Percentiles rank a stretch among this genome's conserved stretches.
Conservation (phyloP, 768 basidiomycete genomes). For the Udeniomyces megalosporus region DNA sequence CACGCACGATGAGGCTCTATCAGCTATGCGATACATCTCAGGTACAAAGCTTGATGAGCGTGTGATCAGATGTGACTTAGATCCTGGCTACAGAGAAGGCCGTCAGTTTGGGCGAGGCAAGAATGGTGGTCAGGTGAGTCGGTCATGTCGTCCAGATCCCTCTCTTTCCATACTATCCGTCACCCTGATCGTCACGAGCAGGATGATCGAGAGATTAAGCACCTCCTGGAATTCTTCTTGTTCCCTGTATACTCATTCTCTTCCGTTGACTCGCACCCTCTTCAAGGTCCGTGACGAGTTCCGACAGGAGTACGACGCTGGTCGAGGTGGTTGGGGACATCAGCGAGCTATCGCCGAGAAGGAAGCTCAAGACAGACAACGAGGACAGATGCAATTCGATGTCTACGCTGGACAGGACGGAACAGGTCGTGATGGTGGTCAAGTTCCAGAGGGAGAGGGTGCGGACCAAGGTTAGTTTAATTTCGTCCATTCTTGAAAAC, state of each 20-base stretch:
- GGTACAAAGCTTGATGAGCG: constrained; percentile 99
- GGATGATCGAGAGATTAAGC: too few species aligned
- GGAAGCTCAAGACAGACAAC: constrained; percentile 41
- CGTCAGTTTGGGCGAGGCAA: constrained; percentile 94
- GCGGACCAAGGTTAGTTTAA: constrained; percentile 10
- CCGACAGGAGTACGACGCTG: constrained; percentile 88
- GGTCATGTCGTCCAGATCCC: not conserved
- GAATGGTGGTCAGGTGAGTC: constrained; percentile 70
- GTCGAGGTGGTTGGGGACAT: constrained; percentile 87
- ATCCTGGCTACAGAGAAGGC: constrained; percentile 90
- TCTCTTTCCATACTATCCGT: not conserved
- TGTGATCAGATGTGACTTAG: constrained; percentile 92
- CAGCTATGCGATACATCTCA: constrained; percentile 80
- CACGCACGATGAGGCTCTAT: constrained; percentile 80
- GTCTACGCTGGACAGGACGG: constrained; percentile 44
- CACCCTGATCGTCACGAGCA: not conserved
- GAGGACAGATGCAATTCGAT: constrained; percentile 68
- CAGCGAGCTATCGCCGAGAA: constrained; percentile 47
- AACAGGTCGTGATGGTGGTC: constrained; percentile 9
- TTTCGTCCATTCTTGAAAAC: not conserved
- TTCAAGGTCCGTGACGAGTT: constrained; percentile 73
- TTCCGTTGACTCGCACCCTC: not conserved
- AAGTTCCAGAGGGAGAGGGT: constrained; percentile 14
- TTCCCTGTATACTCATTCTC: not conserved
- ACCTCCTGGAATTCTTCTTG: too few species aligned